Evolutionary conservation across 176 grass and related monocot species (phyloP).

Genomic region (Oropetium thomaeum): DNA sequence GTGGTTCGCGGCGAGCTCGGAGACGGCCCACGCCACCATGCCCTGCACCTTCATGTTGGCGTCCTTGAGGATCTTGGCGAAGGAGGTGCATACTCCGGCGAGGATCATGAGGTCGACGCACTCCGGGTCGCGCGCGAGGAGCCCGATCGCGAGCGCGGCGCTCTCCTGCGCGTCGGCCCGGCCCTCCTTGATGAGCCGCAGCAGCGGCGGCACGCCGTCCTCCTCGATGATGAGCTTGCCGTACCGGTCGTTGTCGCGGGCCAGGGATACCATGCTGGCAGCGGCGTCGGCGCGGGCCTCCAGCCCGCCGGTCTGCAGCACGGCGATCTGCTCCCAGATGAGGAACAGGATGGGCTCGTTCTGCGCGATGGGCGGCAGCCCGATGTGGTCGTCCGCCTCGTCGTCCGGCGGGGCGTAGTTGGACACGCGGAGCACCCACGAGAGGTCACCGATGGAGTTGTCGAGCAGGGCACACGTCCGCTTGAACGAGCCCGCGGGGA

Average conservation of each 20-base stretch:
- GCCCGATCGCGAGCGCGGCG: conserved; percentile 67
- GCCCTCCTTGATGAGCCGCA: conserved; percentile 73
- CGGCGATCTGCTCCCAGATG: conserved; percentile 77
- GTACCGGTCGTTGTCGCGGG: conserved; percentile 73
- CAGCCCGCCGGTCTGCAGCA: conserved; percentile 48
- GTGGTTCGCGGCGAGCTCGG: conserved; percentile 72
- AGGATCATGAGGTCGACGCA: conserved; percentile 70
- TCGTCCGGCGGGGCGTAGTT: conserved; percentile 27
- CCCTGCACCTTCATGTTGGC: conserved; percentile 86
- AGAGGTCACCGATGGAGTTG: conserved; percentile 77
- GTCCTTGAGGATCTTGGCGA: conserved; percentile 83
- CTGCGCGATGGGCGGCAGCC: conserved; percentile 66
- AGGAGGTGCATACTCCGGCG: conserved; percentile 69
- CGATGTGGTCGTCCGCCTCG: conserved; percentile 49
- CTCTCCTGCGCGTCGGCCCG: conserved; percentile 70
- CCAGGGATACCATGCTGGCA: conserved; percentile 68
- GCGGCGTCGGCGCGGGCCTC: conserved; percentile 73
- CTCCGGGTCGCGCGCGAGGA: conserved; percentile 65
- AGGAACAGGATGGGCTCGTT: conserved; percentile 79
- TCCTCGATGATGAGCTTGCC: conserved; percentile 84
- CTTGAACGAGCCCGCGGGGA: conserved; percentile 65
- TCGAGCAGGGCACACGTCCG: conserved; percentile 47
- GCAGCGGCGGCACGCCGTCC: conserved; percentile 73
- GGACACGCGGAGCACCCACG: conserved; percentile 83
- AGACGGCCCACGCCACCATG: conserved; percentile 72